Evolutionary conservation across 805 yeast genomes (phyloP).

Genomic region (Teunomyces lycoperdinae): DNA sequence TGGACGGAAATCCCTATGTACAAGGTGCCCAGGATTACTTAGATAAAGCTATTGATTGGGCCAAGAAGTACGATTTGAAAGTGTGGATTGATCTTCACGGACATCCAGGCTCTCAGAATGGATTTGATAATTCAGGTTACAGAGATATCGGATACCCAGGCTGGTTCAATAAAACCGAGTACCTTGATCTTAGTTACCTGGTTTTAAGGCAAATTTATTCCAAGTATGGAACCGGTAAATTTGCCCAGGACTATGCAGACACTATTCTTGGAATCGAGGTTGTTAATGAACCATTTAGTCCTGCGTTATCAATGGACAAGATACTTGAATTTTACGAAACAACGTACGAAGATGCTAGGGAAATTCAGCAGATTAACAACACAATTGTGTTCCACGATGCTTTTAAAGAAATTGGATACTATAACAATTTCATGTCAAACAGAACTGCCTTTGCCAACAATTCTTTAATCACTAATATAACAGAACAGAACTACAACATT

Average conservation of each 20-base stretch:
- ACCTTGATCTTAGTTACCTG: conserved; percentile 27
- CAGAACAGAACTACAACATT: conserved; percentile 24
- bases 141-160: conserved; percentile 43
- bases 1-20: conserved; percentile 58
- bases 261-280: conserved; percentile 40
- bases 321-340: conserved; percentile 27
- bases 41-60: conserved; percentile 68
- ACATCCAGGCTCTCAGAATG: conserved; percentile 82
- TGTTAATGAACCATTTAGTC: conserved; percentile 39
- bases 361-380: conserved; percentile 30
- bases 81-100: conserved; percentile 81
- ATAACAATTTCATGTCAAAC: conserved; percentile 45
- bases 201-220: conserved; percentile 32
- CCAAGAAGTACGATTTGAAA: conserved; percentile 53
- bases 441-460: conserved; percentile 11
- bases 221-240: conserved; percentile 33
- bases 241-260: conserved; percentile 21
- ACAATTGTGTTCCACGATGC: conserved; percentile 65
- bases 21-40: conserved; percentile 64
- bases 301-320: conserved; percentile 18
- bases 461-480: conserved; percentile 5
- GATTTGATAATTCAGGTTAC: conserved; percentile 78
- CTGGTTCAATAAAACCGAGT: conserved; percentile 29
- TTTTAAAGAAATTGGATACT: conserved; percentile 52
- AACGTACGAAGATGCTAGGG: conserved; percentile 32